Percentiles rank a stretch among this genome's conserved stretches.
Conservation (phyloP, 257 asterid species). For the Ehretia macrophylla region DNA sequence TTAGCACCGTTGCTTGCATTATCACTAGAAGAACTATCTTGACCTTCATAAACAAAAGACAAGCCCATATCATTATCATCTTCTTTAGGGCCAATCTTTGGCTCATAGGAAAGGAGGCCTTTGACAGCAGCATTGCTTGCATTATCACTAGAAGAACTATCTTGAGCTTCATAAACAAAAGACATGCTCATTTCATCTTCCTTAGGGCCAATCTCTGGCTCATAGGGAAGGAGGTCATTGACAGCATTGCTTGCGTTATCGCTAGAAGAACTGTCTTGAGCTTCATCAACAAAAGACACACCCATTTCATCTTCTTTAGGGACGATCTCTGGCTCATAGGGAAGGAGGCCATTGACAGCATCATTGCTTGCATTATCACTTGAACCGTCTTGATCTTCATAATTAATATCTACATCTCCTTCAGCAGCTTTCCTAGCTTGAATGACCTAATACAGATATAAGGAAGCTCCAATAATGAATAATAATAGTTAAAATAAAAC, state of each 20-base stretch:
- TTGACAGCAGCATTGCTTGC: too few species aligned
- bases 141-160: neutral
- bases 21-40: neutral
- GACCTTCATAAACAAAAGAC: constrained; percentile 28
- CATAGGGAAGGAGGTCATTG: too few species aligned
- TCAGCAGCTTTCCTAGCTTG: constrained; percentile 34
- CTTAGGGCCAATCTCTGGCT: neutral
- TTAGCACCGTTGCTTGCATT: too few species aligned
- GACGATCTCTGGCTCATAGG: neutral
- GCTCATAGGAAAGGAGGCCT: neutral
- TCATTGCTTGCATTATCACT: constrained; percentile 15
- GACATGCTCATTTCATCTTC: constrained; percentile 1
- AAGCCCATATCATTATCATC: constrained; percentile 14
- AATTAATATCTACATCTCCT: neutral
- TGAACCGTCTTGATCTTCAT: constrained; percentile 5
- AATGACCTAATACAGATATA: constrained; percentile 22
- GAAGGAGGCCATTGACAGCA: too few species aligned
- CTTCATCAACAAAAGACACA: constrained; percentile 16
- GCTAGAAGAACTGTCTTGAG: constrained; percentile 17
- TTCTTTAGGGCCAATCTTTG: neutral
- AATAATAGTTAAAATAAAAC: too few species aligned
- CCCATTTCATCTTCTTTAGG: constrained; percentile 1
- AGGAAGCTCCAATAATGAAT: too few species aligned
- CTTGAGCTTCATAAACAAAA: constrained; percentile 7
- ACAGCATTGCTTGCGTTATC: constrained; percentile 11